Conservation (phyloP, 1,139 yeast genomes). For the Kodamaea sp. region DNA sequence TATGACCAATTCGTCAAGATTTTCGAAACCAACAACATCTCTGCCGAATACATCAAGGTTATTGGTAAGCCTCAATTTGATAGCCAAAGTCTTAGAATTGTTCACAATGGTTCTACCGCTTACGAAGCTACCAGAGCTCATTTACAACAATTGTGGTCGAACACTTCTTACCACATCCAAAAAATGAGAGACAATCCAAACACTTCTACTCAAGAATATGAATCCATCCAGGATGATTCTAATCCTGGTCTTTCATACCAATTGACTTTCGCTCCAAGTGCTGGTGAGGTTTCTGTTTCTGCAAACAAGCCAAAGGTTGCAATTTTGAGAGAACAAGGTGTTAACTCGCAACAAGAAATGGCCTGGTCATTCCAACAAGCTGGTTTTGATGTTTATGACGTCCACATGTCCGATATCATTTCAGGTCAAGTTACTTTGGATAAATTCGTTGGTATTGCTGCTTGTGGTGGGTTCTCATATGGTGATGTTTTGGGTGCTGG, state of each 20-base stretch:
- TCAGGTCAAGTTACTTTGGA: constrained; percentile 69
- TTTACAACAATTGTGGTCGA: constrained; percentile 82
- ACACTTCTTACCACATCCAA: constrained; percentile 89
- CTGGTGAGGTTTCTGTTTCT: constrained; percentile 33
- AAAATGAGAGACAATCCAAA: constrained; percentile 90
- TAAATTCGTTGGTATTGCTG: constrained; percentile 90
- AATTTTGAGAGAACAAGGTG: constrained; percentile 97
- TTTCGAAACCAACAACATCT: constrained; percentile 56
- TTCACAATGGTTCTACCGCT: constrained; percentile 44
- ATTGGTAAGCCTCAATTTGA: constrained; percentile 67
- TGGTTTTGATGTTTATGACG: constrained; percentile 90
- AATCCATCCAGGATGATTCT: constrained; percentile 65
- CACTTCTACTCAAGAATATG: constrained; percentile 83
- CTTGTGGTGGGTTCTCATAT: constrained; percentile 98
- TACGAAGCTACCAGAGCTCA: constrained; percentile 59
- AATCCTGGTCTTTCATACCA: constrained; percentile 91
- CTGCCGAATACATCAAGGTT: constrained; percentile 48
- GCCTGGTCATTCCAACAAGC: constrained; percentile 96
- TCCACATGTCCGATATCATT: constrained; percentile 93
- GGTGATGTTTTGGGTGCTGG: constrained; percentile 99
- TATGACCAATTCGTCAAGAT: constrained; percentile 52
- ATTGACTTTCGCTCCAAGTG: constrained; percentile 53
- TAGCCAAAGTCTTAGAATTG: constrained; percentile 48
- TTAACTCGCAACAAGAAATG: constrained; percentile 97
- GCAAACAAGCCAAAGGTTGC: constrained; percentile 81